Evolutionary conservation across 1,139 yeast genomes (phyloP), one percentile per base, ranked within the genome.

Genomic region (Lodderomyces beijingensis): DNA sequence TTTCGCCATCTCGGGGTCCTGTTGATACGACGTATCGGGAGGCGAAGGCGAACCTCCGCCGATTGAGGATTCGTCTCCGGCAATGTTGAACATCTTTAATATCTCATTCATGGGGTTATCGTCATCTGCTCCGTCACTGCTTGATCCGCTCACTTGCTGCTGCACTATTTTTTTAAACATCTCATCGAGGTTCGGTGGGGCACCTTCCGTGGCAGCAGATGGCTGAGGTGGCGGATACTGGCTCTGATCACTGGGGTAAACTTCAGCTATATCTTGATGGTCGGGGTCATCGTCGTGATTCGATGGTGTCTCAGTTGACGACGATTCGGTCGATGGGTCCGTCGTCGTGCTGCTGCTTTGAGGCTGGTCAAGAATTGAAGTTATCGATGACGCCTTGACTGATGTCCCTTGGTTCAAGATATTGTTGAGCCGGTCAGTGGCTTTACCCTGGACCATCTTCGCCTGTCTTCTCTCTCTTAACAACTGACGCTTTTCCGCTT

Each of bases 391-490:
- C 8, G 54, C 34, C 30, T 65, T 58, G 14, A 65, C 65, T 4
- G 71, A 64, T 3, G 68, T 57, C 2, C 73, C 72, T 43, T 59
- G 69, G 28, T 53, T 46, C 38, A 67, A 53, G 19, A 68, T 68
- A 27, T 42, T 71, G 41, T 72, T 75, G 46, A 82, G 56, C 38
- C 91, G 62, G 12, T 66, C 65, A 3, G 74, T 51, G 15, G 79
- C 82, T 30, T 70, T 69, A 3, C 83, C 81, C 39, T 72, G 64
- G 34, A 69, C 64, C 66, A 82, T 70, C 53, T 79, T 81, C 43
- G 84, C 82, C 32, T 77, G 81, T 45, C 89, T 67, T 50, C 87
- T 70, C 49, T 82, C 88, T 40, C 88, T 68, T 25, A 81, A 57
- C 18, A 78, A 47, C 37, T 66, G 62, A 46, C 79, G 73, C 57